Evolutionary conservation across 805 yeast genomes (phyloP), one percentile per base, ranked within the genome.

Genomic region (Kregervanrija pseudodelftensis): DNA sequence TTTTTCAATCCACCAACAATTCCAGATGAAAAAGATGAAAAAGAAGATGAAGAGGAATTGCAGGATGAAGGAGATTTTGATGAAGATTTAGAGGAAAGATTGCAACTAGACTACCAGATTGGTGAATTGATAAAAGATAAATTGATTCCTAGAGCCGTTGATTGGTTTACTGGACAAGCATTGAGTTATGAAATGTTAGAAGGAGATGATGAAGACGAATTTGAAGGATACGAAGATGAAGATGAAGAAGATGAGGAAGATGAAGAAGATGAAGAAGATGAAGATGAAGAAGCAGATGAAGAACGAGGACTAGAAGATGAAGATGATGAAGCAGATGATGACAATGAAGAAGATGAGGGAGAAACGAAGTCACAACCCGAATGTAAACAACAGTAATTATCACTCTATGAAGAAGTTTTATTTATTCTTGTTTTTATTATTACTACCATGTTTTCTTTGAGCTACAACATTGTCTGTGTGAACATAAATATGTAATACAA

Each of bases 121-220:
- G 99, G 98, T 50, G 99, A 93, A 68, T 90, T 90, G 59, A 79
- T 93, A 64, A 93, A 93, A 72, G 98, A 93, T 66, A 85, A 93
- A 66, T 76, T 93, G 61, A 82, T 93, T 50, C 97, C 98, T 50
- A 81, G 96, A 62, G 98, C 98, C 42, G 77, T 93, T 58, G 98
- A 91, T 65, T 93, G 99, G 98, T 93, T 89, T 66, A 91, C 99
- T 9, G 99, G 99, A 40, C 88, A 88, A 53, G 99, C 99, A 17
- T 75, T 91, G 47, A 95, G 85, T 46, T 85, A 77, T 60, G 83
- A 77, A 52, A 78, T 71, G 28, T 63, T 53, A 36, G 57, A 55
- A 33, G 86, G 74, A 16, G 80, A 69, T 37, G 76, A 71, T 13
- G 79, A 77, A 13, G 86, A 76, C 11, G 86, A 76, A 28, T 77